Percentiles rank a stretch among this genome's conserved stretches.
These are phyloP conservation scores for Middelhovenomyces tepae DNA, from an alignment of 805 yeast species.

Conservation along the genomic window DNA sequence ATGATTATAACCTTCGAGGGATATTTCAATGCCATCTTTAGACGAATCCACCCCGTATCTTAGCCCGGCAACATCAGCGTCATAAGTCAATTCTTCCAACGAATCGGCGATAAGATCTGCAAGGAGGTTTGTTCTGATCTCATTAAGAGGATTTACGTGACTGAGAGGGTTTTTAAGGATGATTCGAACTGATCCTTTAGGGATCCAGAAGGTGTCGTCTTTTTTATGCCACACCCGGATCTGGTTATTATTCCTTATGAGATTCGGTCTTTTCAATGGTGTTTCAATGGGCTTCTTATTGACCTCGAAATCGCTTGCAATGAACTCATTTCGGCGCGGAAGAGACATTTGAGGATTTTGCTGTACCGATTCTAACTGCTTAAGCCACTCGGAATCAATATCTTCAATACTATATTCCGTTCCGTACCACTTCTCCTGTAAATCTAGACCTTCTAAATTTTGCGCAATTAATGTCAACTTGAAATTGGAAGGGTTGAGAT, in stretches of 20 bases:
- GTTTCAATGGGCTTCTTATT: conserved; percentile 32
- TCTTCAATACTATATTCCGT: conserved; percentile 56
- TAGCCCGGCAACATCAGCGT: conserved; percentile 77
- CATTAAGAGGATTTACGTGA: conserved; percentile 47
- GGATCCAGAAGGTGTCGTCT: conserved; percentile 83
- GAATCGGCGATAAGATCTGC: conserved; percentile 68
- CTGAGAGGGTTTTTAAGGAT: conserved; percentile 56
- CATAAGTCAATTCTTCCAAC: conserved; percentile 66
- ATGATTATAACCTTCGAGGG: conserved; percentile 74
- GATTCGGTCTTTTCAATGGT: conserved; percentile 48
- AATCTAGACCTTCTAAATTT: conserved; percentile 39
- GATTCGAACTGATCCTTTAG: conserved; percentile 67
- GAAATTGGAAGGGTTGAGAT: conserved; percentile 51
- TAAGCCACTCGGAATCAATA: conserved; percentile 32
- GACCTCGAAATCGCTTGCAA: conserved; percentile 71
- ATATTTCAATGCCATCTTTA: conserved; percentile 62
- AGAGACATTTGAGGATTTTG: conserved; percentile 37
- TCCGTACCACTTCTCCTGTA: conserved; percentile 81
- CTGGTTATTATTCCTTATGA: conserved; percentile 44
- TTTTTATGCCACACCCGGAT: conserved; percentile 77
- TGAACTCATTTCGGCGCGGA: conserved; percentile 70
- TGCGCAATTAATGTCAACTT: conserved; percentile 48
- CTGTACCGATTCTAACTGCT: conserved; percentile 19
- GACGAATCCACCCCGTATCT: conserved; percentile 47
- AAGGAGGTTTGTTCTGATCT: conserved; percentile 52